Evolutionary conservation across 2,329 filamentous ascomycete species (phyloP).

Genomic region (Colletotrichum lupini): DNA sequence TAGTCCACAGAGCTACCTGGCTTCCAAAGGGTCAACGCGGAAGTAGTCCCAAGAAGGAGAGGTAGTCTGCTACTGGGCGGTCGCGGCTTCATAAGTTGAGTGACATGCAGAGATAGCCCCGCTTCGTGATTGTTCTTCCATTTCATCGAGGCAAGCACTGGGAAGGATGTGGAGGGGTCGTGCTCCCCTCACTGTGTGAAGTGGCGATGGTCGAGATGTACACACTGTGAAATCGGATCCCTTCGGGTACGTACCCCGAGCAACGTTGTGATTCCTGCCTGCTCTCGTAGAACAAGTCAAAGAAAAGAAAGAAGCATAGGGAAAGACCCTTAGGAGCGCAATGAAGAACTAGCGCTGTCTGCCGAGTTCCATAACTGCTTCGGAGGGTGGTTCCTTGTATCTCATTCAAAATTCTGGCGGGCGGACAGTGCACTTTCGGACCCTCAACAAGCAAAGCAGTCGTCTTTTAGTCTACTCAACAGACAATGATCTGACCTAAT

Average conservation of each 20-base stretch:
- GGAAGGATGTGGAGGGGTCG: neutral
- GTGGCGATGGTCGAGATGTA: neutral
- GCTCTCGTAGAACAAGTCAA: neutral
- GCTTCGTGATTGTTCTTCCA: neutral
- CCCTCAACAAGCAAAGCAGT: too few relatives aligned
- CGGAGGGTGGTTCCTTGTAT: too few relatives aligned
- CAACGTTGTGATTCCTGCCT: neutral
- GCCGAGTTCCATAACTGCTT: too few relatives aligned
- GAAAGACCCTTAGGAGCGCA: too few relatives aligned
- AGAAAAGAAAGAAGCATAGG: too few relatives aligned
- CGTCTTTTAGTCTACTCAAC: too few relatives aligned
- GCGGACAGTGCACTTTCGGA: too few relatives aligned
- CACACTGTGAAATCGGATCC: neutral
- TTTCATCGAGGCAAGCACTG: neutral
- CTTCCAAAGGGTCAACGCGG: neutral
- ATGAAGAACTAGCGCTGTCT: too few relatives aligned
- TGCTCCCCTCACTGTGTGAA: neutral
- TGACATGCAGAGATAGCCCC: neutral
- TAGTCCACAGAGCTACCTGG: neutral
- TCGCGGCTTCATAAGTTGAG: neutral
- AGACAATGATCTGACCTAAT: too few relatives aligned
- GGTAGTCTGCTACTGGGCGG: neutral
- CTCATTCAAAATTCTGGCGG: too few relatives aligned
- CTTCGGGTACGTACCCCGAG: neutral
- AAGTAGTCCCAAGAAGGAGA: neutral